Percentiles rank a stretch among this genome's conserved stretches.
phyloP scores from a whole-genome alignment of 257 asterid genomes.

The Gentiana straminea region DNA sequence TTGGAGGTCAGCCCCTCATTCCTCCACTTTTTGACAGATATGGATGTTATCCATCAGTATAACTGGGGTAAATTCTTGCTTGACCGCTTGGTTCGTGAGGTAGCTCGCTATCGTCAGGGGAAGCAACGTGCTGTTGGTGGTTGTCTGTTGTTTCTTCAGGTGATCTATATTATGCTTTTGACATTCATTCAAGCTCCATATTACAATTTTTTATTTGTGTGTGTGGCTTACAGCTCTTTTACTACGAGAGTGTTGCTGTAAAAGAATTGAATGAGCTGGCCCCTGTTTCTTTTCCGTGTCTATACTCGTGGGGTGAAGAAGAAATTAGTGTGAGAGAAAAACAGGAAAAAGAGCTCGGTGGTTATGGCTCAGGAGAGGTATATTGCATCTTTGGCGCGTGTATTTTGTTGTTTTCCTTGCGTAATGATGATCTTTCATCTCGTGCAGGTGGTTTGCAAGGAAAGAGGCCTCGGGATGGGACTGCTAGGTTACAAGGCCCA shows the following conservation, averaged over 20 bases:
- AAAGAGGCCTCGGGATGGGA: constrained; percentile 94
- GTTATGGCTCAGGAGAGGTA: constrained; percentile 99
- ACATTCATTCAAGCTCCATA: constrained; percentile 2
- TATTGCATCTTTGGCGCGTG: constrained; percentile 6
- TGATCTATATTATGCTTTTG: constrained; percentile 9
- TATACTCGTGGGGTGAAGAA: constrained; percentile 96
- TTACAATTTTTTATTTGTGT: constrained; percentile 7
- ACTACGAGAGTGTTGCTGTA: constrained; percentile 95
- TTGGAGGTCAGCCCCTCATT: constrained; percentile 97
- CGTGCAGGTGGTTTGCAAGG: constrained; percentile 84
- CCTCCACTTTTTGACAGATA: constrained; percentile 82
- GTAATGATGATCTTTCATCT: constrained; percentile 12
- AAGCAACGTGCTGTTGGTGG: constrained; percentile 99
- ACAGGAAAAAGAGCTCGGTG: constrained; percentile 90
- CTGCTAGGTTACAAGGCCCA: constrained; percentile 45
- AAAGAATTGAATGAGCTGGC: constrained; percentile 76
- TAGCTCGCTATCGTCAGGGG: constrained; percentile 95
- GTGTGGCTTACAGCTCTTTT: constrained; percentile 54
- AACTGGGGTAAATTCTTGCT: constrained; percentile 98
- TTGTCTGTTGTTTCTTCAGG: constrained; percentile 97
- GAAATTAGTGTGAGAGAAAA: constrained; percentile 96
- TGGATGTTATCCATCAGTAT: constrained; percentile 84
- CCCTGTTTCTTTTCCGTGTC: constrained; percentile 84
- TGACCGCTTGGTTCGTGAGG: constrained; percentile 91
- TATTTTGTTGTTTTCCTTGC: constrained; percentile 1